Evolutionary conservation across 805 yeast species (phyloP).

Genomic region (Candida patagonica): DNA sequence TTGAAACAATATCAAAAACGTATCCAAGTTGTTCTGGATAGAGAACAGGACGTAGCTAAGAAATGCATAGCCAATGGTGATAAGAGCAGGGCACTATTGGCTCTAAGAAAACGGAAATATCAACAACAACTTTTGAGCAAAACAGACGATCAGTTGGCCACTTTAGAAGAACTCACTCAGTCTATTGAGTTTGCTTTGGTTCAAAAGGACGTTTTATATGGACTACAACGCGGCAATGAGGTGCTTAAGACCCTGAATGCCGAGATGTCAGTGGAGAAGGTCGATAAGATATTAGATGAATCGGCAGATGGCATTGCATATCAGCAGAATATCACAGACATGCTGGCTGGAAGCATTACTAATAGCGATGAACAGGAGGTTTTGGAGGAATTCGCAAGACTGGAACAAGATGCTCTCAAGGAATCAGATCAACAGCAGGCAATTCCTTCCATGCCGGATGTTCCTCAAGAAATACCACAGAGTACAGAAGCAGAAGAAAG

Average conservation of each 20-base stretch:
- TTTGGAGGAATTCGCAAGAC: constrained; percentile 25
- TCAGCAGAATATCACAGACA: constrained; percentile 44
- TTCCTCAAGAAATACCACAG: constrained; percentile 2
- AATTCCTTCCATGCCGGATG: constrained; percentile 5
- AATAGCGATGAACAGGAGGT: constrained; percentile 29
- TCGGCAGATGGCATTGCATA: constrained; percentile 71
- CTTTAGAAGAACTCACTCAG: constrained; percentile 55
- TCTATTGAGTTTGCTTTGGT: constrained; percentile 78
- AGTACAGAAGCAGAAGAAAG: constrained; percentile 6
- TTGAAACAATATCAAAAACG: constrained; percentile 62
- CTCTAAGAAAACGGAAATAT: constrained; percentile 69
- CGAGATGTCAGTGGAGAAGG: constrained; percentile 67
- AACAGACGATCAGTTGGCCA: constrained; percentile 69
- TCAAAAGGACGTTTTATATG: constrained; percentile 75
- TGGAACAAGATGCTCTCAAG: constrained; percentile 15
- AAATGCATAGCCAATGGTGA: constrained; percentile 45
- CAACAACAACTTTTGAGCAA: constrained; percentile 64
- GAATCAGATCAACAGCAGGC: background rate
- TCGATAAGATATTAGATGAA: constrained; percentile 79
- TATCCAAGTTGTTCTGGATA: constrained; percentile 45
- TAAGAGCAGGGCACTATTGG: constrained; percentile 52
- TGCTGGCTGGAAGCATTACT: constrained; percentile 30
- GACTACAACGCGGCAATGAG: constrained; percentile 70
- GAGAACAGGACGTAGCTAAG: constrained; percentile 55
- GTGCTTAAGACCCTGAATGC: constrained; percentile 66